Evolutionary conservation across 306 rosid species (phyloP).

Genomic region (Vigna angularis): DNA sequence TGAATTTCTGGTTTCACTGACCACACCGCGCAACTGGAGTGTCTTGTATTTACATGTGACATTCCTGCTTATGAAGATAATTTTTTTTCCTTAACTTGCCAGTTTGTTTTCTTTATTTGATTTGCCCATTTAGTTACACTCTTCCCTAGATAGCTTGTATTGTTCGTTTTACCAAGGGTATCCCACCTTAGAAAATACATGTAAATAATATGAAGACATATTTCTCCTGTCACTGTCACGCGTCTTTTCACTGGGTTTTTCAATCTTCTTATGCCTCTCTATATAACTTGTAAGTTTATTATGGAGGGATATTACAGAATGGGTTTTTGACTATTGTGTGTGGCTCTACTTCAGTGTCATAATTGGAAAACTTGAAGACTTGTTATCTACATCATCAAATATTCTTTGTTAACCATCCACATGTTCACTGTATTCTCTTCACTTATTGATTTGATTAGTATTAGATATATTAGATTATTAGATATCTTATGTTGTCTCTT

Average conservation of each 20-base stretch:
- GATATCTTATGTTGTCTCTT: too few species aligned
- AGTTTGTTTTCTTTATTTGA: conserved; percentile 22
- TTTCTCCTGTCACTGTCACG: conserved; percentile 36
- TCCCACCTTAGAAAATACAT: not conserved
- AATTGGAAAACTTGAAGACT: not conserved
- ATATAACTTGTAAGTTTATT: not conserved
- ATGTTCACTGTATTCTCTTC: conserved; percentile 17
- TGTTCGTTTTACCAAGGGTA: conserved; percentile 3
- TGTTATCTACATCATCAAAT: conserved; percentile 1
- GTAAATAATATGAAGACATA: not conserved
- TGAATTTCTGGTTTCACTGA: conserved; percentile 59
- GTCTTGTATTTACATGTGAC: conserved; percentile 37
- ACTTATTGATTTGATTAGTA: too few species aligned
- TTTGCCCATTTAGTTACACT: conserved; percentile 15
- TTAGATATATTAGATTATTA: too few species aligned
- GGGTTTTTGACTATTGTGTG: not conserved
- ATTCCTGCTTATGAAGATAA: conserved; percentile 17
- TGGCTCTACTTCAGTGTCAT: conserved; percentile 1
- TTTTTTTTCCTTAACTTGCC: conserved; percentile 35
- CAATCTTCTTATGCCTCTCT: not conserved
- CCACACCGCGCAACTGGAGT: conserved; percentile 61
- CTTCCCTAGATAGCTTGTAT: conserved; percentile 24
- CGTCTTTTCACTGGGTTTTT: conserved; percentile 29
- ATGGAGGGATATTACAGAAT: not conserved
- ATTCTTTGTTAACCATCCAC: conserved; percentile 10